Base-by-base conservation (phyloP, 805 yeast species). In the Vanderwaltozyma yarrowii region DNA sequence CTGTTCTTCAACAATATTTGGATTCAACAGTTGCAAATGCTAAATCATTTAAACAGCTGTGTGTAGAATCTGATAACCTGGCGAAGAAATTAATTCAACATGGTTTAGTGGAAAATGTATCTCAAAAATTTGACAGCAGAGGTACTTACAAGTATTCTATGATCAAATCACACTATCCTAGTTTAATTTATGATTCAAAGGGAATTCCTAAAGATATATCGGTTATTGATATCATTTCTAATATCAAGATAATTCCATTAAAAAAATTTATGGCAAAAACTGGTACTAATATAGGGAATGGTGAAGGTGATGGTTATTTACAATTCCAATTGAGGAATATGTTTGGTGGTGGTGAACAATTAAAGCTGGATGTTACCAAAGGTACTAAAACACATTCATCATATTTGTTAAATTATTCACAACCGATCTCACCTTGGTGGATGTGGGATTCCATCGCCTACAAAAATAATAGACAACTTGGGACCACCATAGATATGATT, bases 231-330 rank as follows among this genome's bases (percentile, higher is more conserved):
- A 47, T 64, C 3, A 50, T 51, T 6, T 63, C 67, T 14, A 50
- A 44, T 14, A 34, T 64, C 12, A 53, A 59, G 26, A 35, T 66
- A 10, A 29, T 46, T 5, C 88, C 89, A 0, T 72, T 72, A 4
- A 85, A 85, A 48, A 71, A 73, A 46, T 81, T 87, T 49, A 70
- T 73, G 42, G 88, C 94, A 37, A 83, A 82, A 50, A 84, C 96
- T 1, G 99, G 99, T 4, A 92, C 97, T 2, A 88, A 87, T 58
- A 74, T 92, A 7, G 97, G 97, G 2, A 89, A 92, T 54, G 95
- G 95, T 24, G 97, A 92, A 64, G 98, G 96, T 23, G 54, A 84
- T 54, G 97, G 96, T 1, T 87, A 88, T 53, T 69, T 86, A 33
- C 79, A 84, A 24, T 74, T 88, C 39, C 87, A 77, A 57, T 33